phyloP scores from a whole-genome alignment of 768 basidiomycete species.

The Boletus subcaerulescens region DNA sequence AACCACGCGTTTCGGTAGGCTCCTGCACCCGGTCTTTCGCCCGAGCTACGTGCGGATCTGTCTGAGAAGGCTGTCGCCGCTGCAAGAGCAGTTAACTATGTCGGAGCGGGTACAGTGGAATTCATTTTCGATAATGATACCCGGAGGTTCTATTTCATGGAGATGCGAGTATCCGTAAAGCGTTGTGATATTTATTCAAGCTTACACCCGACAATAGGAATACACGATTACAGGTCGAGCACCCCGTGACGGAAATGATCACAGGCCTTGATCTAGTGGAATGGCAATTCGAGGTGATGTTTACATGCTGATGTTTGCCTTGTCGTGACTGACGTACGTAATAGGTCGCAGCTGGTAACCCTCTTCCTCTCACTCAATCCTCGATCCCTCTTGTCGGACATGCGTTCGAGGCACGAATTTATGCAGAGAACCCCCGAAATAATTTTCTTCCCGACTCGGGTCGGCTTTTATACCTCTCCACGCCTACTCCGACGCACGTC shows the following conservation, averaged over 20 bases:
- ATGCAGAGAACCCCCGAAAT: slow-evolving; percentile 92
- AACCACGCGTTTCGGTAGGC: slow-evolving; percentile 46
- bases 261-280: slow-evolving; percentile 92
- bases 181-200: neutral
- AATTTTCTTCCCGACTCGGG: slow-evolving; percentile 93
- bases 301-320: neutral
- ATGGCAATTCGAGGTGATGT: slow-evolving; percentile 81
- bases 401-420: slow-evolving; percentile 93
- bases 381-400: slow-evolving; percentile 87
- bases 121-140: slow-evolving; percentile 96
- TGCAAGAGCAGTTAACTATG: slow-evolving; percentile 88
- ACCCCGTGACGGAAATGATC: slow-evolving; percentile 94
- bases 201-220: slow-evolving; percentile 49
- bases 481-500: slow-evolving; percentile 67
- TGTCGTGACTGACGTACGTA: neutral
- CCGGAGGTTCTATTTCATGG: slow-evolving; percentile 89
- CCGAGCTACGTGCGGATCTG: slow-evolving; percentile 75
- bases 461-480: slow-evolving; percentile 72
- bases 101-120: slow-evolving; percentile 92
- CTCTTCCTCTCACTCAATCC: slow-evolving; percentile 72
- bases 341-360: slow-evolving; percentile 85
- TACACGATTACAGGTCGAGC: slow-evolving; percentile 83
- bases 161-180: slow-evolving; percentile 57
- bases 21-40: slow-evolving; percentile 83
- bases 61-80: slow-evolving; percentile 88